Evolutionary conservation across 495 filamentous ascomycete species (phyloP), one percentile per base, ranked within the genome.

Genomic region (Penicillium verhagenii): DNA sequence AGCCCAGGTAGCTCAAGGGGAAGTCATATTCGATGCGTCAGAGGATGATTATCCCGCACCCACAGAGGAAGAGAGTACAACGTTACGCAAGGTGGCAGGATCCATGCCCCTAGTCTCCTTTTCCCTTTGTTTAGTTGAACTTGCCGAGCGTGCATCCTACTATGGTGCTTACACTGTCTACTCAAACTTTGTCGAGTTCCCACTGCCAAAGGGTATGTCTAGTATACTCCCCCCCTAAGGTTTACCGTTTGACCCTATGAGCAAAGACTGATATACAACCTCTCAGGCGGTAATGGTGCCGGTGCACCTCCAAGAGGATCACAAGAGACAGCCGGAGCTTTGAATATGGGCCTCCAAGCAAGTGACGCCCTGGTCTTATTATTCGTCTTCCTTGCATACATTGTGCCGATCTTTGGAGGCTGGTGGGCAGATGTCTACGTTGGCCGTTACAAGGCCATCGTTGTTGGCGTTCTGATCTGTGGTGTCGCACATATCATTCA

Each of bases 401-500:
- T 78, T 6, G 59, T 86, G 19, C 84, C 84, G 6, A 74, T 86
- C 44, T 74, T 80, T 47, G 82, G 82, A 26, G 82, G 74, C 2
- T 85, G 81, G 81, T 61, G 84, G 52, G 79, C 83, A 45, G 85
- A 87, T 59, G 72, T 75, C 0, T 72, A 75, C 50, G 74, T 78
- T 14, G 85, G 85, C 13, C 79, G 84, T 8, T 75, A 68, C 57
- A 66, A 63, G 40, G 67, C 70, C 2, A 87, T 90, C 54, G 74
- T 77, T 63, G 76, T 80, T 57, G 87, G 86, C 64, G 80, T 88
- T 0, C 35, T 60, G 0, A 76, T 89, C n/a, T 87, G 83, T 53
- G 80, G 86, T 61, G 35, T 86, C 48, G 84, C 84, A n/a, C 85
- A 88, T 63, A 67, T 87, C 28, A 75, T 89, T 49, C 79, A 87